These are phyloP conservation scores for Helianthus tuberosus DNA, from an alignment of 129 eudicot genomes.

Conservation along the genomic window DNA sequence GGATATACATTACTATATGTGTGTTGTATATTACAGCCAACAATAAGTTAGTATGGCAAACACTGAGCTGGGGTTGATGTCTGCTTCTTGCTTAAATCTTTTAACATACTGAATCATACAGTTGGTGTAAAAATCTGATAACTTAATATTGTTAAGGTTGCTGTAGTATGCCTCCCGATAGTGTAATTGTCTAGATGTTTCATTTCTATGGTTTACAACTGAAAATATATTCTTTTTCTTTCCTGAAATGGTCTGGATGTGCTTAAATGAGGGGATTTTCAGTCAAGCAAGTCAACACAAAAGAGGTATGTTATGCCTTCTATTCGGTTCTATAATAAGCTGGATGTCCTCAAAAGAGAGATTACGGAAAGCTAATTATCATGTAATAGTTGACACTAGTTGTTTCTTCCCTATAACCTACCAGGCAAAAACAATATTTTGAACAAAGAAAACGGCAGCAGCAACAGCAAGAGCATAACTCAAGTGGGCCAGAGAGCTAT, in stretches of 20 bases:
- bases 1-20: not conserved
- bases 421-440: conserved; percentile 90
- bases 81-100: not conserved
- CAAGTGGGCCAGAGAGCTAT: conserved; percentile 42
- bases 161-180: conserved; percentile 3
- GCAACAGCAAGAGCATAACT: conserved; percentile 46
- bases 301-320: conserved; percentile 59
- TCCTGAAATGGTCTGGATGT: conserved; percentile 24
- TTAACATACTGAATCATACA: conserved; percentile 17
- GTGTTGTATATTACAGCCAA: conserved; percentile 5
- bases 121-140: not conserved
- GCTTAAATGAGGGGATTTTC: conserved; percentile 38
- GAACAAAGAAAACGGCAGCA: conserved; percentile 85
- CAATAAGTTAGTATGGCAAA: conserved; percentile 2
- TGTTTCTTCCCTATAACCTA: conserved; percentile 27
- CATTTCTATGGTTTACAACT: conserved; percentile 15
- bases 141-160: conserved; percentile 2
- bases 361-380: conserved; percentile 1
- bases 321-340: conserved; percentile 24
- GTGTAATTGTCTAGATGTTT: not conserved
- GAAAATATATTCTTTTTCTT: conserved; percentile 15
- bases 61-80: not conserved
- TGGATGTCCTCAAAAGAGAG: conserved; percentile 15
- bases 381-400: conserved; percentile 2
- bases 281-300: conserved; percentile 84